phyloP scores from a whole-genome alignment of 2,329 filamentous ascomycete genomes.

The Cladosporium sp. region DNA sequence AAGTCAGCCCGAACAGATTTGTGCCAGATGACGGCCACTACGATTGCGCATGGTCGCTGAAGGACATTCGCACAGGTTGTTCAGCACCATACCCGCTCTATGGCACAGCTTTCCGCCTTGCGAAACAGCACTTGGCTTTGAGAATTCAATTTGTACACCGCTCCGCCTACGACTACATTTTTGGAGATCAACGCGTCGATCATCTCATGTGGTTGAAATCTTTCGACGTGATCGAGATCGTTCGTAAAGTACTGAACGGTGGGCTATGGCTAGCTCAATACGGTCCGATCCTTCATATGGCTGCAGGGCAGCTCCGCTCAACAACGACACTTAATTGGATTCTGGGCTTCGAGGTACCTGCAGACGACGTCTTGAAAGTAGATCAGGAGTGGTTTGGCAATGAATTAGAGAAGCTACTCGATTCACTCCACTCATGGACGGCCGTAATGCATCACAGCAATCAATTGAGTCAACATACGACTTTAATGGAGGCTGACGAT shows the following conservation, averaged over 20 bases:
- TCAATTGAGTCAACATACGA: neutral
- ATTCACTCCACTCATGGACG: neutral
- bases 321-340: neutral
- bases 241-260: neutral
- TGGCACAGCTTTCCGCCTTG: too few relatives aligned
- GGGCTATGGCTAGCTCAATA: neutral
- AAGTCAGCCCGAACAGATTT: neutral
- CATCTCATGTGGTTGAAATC: too few relatives aligned
- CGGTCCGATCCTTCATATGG: neutral
- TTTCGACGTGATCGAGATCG: neutral
- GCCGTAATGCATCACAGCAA: neutral
- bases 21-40: too few relatives aligned
- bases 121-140: too few relatives aligned
- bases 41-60: neutral
- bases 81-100: neutral
- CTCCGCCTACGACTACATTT: constrained; percentile 7
- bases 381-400: neutral
- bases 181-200: neutral
- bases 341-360: too few relatives aligned
- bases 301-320: neutral
- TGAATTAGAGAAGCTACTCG: neutral
- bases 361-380: neutral
- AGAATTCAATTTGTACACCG: neutral
- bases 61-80: neutral
- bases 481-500: too few relatives aligned